These are phyloP conservation scores for Suillus luteus DNA, from an alignment of 768 basidiomycete genomes.

Conservation along the genomic window DNA sequence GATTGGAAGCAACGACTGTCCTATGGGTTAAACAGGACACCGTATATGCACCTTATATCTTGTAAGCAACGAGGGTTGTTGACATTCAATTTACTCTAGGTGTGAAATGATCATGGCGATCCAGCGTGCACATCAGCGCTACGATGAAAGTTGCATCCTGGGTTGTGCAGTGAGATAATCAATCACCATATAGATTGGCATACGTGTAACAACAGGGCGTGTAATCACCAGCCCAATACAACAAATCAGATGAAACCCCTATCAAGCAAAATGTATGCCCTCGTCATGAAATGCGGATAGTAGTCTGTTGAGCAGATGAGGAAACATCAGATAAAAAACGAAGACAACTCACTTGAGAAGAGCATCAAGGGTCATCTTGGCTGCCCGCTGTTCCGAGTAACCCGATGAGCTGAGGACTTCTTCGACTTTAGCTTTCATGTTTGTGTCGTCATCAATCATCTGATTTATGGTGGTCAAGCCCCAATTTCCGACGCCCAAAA, in stretches of 20 bases:
- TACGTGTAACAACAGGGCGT: neutral
- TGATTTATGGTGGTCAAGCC: slow-evolving; percentile 28
- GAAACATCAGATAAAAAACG: neutral
- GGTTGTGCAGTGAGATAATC: neutral
- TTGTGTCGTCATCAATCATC: slow-evolving; percentile 69
- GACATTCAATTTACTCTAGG: neutral
- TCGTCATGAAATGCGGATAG: neutral
- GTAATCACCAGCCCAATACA: neutral
- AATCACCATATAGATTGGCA: neutral
- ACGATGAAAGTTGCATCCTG: neutral
- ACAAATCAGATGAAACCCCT: neutral
- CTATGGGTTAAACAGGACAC: slow-evolving; percentile 27
- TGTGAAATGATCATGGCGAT: neutral
- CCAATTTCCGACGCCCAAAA: neutral
- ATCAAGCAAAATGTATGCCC: slow-evolving; percentile 4
- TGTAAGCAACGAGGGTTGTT: neutral
- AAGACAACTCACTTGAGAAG: slow-evolving; percentile 69
- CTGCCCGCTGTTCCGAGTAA: slow-evolving; percentile 75
- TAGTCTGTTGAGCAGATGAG: slow-evolving; percentile 60
- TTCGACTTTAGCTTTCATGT: slow-evolving; percentile 73
- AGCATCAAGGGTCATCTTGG: slow-evolving; percentile 94
- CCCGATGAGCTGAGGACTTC: slow-evolving; percentile 70
- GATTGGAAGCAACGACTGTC: neutral
- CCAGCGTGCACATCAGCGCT: neutral
- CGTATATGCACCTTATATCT: slow-evolving; percentile 50